phyloP scores from a whole-genome alignment of 139 green algal genomes.

The Chlamydomonas eustigma region DNA sequence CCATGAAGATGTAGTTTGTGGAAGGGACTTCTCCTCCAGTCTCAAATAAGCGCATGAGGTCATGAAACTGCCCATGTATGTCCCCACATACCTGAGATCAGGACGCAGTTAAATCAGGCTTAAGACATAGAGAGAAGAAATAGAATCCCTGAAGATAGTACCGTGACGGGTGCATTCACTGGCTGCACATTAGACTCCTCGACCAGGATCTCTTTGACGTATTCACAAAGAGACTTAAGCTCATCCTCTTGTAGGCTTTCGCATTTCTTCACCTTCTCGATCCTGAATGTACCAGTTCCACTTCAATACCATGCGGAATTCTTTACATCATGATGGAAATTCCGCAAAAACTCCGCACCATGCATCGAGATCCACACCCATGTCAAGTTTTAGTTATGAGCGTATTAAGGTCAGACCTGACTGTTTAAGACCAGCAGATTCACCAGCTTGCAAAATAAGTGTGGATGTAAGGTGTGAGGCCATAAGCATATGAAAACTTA shows the following conservation, averaged over 20 bases:
- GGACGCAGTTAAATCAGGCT: background rate
- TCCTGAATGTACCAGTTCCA: too few relatives aligned
- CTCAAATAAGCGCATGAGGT: slow-evolving; percentile 96
- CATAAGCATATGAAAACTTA: too few relatives aligned
- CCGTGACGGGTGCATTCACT: slow-evolving; percentile 94
- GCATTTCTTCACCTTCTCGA: slow-evolving; percentile 85
- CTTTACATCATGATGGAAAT: too few relatives aligned
- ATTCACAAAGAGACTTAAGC: slow-evolving; percentile 94
- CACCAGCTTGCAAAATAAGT: too few relatives aligned
- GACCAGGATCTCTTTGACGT: slow-evolving; percentile 97
- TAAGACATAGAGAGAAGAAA: background rate
- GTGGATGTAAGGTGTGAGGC: too few relatives aligned
- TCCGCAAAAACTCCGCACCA: too few relatives aligned
- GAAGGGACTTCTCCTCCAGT: slow-evolving; percentile 90
- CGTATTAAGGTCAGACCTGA: too few relatives aligned
- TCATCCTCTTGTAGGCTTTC: slow-evolving; percentile 93
- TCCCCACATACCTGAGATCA: slow-evolving; percentile 94
- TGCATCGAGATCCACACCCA: too few relatives aligned
- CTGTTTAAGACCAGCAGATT: too few relatives aligned
- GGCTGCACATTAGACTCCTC: slow-evolving; percentile 99
- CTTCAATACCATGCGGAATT: too few relatives aligned
- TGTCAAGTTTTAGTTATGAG: too few relatives aligned
- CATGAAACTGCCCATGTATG: slow-evolving; percentile 96
- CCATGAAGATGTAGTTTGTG: slow-evolving; percentile 99
- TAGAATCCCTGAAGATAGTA: slow-evolving; percentile 24